Evolutionary conservation across 768 basidiomycete species (phyloP), one percentile per base, ranked within the genome.

Genomic region (Coprinellus micaceus): DNA sequence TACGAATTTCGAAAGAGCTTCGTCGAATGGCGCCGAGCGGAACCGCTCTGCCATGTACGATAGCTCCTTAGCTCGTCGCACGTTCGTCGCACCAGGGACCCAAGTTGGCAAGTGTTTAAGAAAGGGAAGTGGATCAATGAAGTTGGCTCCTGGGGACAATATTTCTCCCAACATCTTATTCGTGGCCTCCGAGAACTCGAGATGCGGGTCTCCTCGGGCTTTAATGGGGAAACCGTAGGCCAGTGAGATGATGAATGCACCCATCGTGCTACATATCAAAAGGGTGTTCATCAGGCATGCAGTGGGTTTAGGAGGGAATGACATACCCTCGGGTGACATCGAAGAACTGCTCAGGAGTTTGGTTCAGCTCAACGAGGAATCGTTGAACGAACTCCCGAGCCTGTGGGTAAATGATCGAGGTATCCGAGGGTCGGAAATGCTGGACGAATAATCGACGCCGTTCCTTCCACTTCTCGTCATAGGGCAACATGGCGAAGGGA

Each of bases 391-490:
- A 46, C 24, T 46, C 44, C 9, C 15, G n/a, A 6, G 72, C 66
- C n/a, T 60, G 61, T 26, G 69, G 62, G 39, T 69, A 66, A 53
- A 73, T 75, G 10, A 65, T 56, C n/a, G 53, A 48, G 0, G 66
- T 61, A 1, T 74, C 72, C 22, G 64, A 62, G 1, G 66, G 61
- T 52, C 75, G 71, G 57, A 80, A 75, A 52, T 78, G 70, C 41
- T 74, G 64, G 36, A 72, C 70, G 59, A 80, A 77, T 10, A 72
- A 45, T 17, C 71, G 67, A 11, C 80, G 71, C 25, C 72, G 71
- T 11, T 68, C 67, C 43, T 68, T 73, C 79, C 79, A 80, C 26
- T 46, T 44, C 41, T 69, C 64, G n/a, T 74, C 73, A 43, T 80
- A 79, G 2, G 66, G 68, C 71, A 77, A 71, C 33, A 72, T 60